Evolutionary conservation across 2,329 filamentous ascomycete genomes (phyloP), one percentile per base, ranked within the genome.

Genomic region (Pyricularia sp.): DNA sequence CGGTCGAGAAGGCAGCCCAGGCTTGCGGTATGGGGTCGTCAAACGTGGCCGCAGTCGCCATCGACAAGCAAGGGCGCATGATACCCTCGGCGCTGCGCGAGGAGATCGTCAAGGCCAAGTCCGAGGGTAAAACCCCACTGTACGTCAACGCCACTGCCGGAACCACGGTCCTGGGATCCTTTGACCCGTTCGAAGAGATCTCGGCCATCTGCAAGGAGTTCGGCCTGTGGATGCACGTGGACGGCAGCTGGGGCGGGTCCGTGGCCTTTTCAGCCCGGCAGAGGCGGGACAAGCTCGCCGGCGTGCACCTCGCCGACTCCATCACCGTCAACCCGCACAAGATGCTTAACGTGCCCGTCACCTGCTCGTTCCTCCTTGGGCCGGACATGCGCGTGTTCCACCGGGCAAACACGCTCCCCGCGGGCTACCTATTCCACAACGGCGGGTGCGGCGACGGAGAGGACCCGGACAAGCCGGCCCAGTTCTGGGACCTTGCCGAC

Each of bases 141-240:
- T 97, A 97, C 79, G 92, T 98, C 76, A 98, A 97, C 77, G 92
- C 94, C 6, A 98, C 95, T 0, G 94, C 95, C 0, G 95, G 95
- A 23, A 97, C 94, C 0, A 99, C 95, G 0, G 94, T 98, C 2
- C 83, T 94, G 71, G 95, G 95, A 20, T 93, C 92, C 0, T 99
- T 90, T 76, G 94, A 97, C 75, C 92, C 92, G 0, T 90, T 97
- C 73, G 78, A 83, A 14, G 86, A 85, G 2, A 89, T 97, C 71
- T 84, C 89, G 0, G 81, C 81, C 31, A 83, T 97, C 23, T 95
- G 92, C 80, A 85, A 86, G 72, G 83, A 85, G 70, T 84, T 93
- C 75, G 85, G 87, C 68, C 80, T 98, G 64, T 99, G 95, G 95
- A 82, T 98, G 79, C 95, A 99, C 80, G 86, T 98, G 69, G 95